These are phyloP conservation scores for Leccinum pseudoinsigne DNA, from an alignment of 1,284 basidiomycete genomes.

Conservation along the genomic window DNA sequence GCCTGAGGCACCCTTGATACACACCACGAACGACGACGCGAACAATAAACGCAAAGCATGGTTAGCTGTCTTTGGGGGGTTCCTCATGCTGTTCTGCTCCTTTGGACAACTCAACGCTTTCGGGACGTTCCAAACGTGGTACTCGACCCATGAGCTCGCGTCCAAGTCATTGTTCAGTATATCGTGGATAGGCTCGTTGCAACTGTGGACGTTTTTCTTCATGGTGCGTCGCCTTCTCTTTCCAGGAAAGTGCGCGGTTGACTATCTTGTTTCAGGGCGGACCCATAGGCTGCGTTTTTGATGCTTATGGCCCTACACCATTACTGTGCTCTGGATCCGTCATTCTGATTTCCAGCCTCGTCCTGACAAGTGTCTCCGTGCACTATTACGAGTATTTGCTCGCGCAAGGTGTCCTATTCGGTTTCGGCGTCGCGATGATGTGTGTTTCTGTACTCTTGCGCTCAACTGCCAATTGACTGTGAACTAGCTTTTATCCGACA, in stretches of 20 bases:
- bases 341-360: constrained; percentile 43
- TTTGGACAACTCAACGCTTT: constrained; percentile 34
- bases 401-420: constrained; percentile 58
- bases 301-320: constrained; percentile 49
- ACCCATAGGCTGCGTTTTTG: constrained; percentile 49
- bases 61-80: constrained; percentile 32
- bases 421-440: constrained; percentile 59
- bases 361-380: constrained; percentile 54
- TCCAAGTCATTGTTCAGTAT: constrained; percentile 38
- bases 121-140: constrained; percentile 44
- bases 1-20: constrained; percentile 20
- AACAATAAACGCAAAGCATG: constrained; percentile 22
- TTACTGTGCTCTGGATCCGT: constrained; percentile 46
- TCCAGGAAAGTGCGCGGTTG: background rate
- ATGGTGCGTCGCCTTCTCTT: constrained; percentile 35
- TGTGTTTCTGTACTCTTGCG: constrained; percentile 34
- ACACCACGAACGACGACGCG: constrained; percentile 3
- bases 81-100: constrained; percentile 37
- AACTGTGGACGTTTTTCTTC: constrained; percentile 46
- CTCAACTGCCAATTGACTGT: constrained; percentile 13
- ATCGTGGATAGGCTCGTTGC: constrained; percentile 49
- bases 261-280: constrained; percentile 41
- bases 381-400: constrained; percentile 60
- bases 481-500: constrained; percentile 54
- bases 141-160: constrained; percentile 40